These are phyloP conservation scores for Scheffersomyces ergatensis DNA, from an alignment of 805 yeast species.

Conservation along the genomic window DNA sequence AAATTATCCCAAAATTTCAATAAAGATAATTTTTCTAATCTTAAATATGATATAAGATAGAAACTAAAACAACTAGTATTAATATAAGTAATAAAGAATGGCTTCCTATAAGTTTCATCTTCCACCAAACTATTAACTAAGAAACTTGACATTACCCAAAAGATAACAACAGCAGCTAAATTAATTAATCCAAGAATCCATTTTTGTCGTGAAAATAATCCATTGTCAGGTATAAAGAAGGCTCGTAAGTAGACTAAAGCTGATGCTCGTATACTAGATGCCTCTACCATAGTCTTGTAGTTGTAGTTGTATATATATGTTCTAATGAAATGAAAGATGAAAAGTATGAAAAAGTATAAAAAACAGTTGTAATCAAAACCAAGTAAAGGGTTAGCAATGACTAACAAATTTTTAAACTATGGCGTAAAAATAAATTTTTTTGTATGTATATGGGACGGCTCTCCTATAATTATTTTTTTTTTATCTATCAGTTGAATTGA, in stretches of 20 bases:
- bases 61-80: conserved; percentile 83
- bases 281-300: background rate
- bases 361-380: too few species aligned
- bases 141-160: conserved; percentile 92
- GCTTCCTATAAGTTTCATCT: conserved; percentile 71
- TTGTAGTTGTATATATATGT: too few species aligned
- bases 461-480: too few species aligned
- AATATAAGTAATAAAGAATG: conserved; percentile 87
- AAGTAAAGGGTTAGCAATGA: too few species aligned
- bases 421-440: too few species aligned
- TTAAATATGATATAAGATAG: conserved; percentile 64
- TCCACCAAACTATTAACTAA: conserved; percentile 76
- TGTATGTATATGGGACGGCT: too few species aligned
- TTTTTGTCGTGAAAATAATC: conserved; percentile 30
- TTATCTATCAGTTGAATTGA: too few species aligned
- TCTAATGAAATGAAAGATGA: too few species aligned
- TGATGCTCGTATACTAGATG: background rate
- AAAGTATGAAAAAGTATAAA: too few species aligned
- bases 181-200: conserved; percentile 82
- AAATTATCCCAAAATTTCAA: conserved; percentile 19
- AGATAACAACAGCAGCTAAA: conserved; percentile 69
- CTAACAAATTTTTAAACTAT: too few species aligned
- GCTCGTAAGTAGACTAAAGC: conserved; percentile 10
- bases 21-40: conserved; percentile 21
- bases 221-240: conserved; percentile 17